Evolutionary conservation across 1,139 yeast genomes (phyloP), one percentile per base, ranked within the genome.

Genomic region (Blastobotrys illinoisensis): DNA sequence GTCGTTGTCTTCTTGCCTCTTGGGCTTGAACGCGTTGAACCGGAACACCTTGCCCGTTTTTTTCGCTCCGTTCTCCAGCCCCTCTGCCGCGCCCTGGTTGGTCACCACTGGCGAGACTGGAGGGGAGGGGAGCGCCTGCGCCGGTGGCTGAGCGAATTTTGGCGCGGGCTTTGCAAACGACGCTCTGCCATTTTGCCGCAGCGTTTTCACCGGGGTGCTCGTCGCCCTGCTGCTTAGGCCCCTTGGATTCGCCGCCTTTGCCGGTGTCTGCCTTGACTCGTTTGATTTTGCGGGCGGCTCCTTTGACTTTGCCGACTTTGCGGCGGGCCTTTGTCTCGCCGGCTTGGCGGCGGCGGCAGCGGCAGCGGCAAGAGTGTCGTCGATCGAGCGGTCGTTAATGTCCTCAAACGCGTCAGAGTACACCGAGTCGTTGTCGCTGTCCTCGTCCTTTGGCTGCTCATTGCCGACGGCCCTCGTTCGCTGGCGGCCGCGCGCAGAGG

Each of bases 401-500:
- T 59, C 62, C 47, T 61, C 65, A 47, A 56, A 59, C 9, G 66
- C 66, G 44, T 64, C 67, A 9, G 67, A 64, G 48, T 64, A 64
- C 20, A 64, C 62, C 1, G 68, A 64, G 40, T 62, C 56, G 9
- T 49, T 49, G 23, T 16, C 18, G n/a, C 23, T 13, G 48, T 44
- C 19, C 13, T 18, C 28, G 32, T 49, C 19, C 7, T 23, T 2
- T 11, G 14, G 19, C 19, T 26, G 16, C 40, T 32, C 23, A 44
- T 49, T 9, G 4, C 24, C 5, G 7, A 43, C 44, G 28, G 11
- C 18, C n/a, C 44, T 49, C 19, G 5, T 36, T 9, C 3, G 23
- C 18, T 46, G 43, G 23, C 43, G 18, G 46, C 23, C 9, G 23
- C 20, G 24, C 16, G 13, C 3, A 6, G 14, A 13, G 7, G 40